A percentile compares a stretch with the other conserved stretches of the same genome.
Conservation (phyloP, 345 rosid species). For the Linum trigynum region DNA sequence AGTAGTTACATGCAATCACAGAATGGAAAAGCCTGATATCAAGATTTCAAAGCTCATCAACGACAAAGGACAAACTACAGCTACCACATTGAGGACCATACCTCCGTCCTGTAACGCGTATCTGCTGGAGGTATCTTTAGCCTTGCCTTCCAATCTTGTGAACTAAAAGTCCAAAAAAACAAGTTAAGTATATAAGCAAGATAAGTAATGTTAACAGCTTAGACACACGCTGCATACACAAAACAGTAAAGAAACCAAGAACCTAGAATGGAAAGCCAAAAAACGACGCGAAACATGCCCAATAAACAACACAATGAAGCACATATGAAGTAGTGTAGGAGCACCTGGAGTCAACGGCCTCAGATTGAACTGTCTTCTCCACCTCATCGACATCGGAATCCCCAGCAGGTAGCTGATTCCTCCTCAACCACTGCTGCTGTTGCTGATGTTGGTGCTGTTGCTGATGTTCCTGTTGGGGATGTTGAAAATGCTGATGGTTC, state of each 20-base stretch:
- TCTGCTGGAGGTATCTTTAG: conserved; percentile 68
- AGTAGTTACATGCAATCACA: too few relatives aligned
- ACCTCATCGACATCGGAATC: conserved; percentile 45
- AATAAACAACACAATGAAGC: neutral
- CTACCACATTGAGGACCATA: conserved; percentile 17
- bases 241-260: neutral
- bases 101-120: conserved; percentile 82
- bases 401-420: conserved; percentile 32
- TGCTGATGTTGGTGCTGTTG: conserved; percentile 31
- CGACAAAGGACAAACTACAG: too few relatives aligned
- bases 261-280: neutral
- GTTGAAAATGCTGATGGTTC: conserved; percentile 40
- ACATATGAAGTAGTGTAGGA: neutral
- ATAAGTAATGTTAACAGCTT: neutral
- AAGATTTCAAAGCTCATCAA: neutral
- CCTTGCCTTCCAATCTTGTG: conserved; percentile 85
- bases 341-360: conserved; percentile 73
- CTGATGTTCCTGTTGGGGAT: conserved; percentile 25
- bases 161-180: conserved; percentile 27
- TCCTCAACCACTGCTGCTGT: conserved; percentile 67
- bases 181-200: neutral
- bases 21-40: too few relatives aligned
- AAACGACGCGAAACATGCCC: neutral
- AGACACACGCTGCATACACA: neutral
- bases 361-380: conserved; percentile 75